These are phyloP conservation scores for Lizonia empirigonia DNA, from an alignment of 2,329 filamentous ascomycete species.

Conservation along the genomic window DNA sequence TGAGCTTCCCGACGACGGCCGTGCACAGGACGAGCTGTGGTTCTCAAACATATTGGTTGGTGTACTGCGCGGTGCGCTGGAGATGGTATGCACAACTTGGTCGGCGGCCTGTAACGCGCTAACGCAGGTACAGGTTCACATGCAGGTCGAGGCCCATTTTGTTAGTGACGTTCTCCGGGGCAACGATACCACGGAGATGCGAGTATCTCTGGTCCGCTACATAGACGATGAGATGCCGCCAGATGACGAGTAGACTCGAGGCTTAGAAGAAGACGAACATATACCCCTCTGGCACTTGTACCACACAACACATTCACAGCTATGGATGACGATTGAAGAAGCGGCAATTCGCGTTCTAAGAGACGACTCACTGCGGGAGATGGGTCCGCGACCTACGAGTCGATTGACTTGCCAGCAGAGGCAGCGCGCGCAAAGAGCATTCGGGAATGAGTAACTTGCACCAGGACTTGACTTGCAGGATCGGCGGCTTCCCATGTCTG, in stretches of 20 bases:
- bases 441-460: background rate
- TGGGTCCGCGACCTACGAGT: too few species aligned
- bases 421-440: background rate
- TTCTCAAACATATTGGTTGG: slow-evolving; percentile 98
- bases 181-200: slow-evolving; percentile 96
- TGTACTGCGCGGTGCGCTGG: slow-evolving; percentile 84
- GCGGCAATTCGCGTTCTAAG: too few species aligned
- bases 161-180: slow-evolving; percentile 91
- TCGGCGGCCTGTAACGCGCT: background rate
- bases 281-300: background rate
- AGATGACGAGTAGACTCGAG: slow-evolving; percentile 77
- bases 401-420: too few species aligned
- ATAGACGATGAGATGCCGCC: slow-evolving; percentile 98
- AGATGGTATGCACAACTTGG: slow-evolving; percentile 72
- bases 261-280: background rate
- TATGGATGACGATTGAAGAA: background rate
- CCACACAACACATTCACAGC: background rate
- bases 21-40: slow-evolving; percentile 96
- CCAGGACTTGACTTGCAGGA: background rate
- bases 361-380: too few species aligned
- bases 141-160: slow-evolving; percentile 97
- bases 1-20: slow-evolving; percentile 92
- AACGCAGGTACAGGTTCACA: slow-evolving; percentile 68
- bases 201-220: slow-evolving; percentile 87
- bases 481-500: background rate